Conservation (phyloP, 2,329 filamentous ascomycete genomes). For the Aspergillus jensenii region DNA sequence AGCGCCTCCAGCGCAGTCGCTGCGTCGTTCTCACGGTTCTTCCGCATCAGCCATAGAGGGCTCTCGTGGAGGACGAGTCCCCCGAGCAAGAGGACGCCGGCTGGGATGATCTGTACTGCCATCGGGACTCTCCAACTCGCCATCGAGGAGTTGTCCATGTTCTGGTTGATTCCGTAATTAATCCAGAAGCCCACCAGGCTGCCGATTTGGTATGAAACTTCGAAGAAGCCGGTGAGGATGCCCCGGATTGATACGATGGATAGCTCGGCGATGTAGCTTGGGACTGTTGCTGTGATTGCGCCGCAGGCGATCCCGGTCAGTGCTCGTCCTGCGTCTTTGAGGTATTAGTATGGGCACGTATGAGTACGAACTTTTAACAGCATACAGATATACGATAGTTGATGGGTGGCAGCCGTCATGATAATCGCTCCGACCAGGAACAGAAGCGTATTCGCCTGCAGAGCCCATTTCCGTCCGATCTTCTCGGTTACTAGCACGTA, state of each 20-base stretch:
- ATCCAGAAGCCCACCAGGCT: constrained; percentile 38
- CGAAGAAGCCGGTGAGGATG: constrained; percentile 33
- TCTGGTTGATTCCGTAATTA: constrained; percentile 33
- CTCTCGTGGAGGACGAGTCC: constrained; percentile 32
- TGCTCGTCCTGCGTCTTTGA: constrained; percentile 34
- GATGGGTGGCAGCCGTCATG: constrained; percentile 43
- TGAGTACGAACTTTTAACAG: too few relatives aligned
- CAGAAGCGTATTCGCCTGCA: constrained; percentile 47
- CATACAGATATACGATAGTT: constrained; percentile 27
- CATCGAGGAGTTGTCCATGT: constrained; percentile 21
- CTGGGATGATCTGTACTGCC: constrained; percentile 30
- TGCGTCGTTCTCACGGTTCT: constrained; percentile 12
- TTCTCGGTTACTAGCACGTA: constrained; percentile 41
- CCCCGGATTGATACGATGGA: constrained; percentile 35
- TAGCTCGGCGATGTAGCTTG: constrained; percentile 36
- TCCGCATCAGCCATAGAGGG: constrained; percentile 29
- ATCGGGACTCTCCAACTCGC: constrained; percentile 16
- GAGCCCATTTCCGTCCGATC: constrained; percentile 52
- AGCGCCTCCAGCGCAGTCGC: constrained; percentile 7
- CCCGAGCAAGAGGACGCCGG: constrained; percentile 27
- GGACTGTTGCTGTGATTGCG: constrained; percentile 30
- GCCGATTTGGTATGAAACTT: constrained; percentile 34
- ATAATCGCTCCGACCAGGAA: constrained; percentile 49
- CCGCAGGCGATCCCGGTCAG: constrained; percentile 35
- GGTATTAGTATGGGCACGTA: too few relatives aligned